Conservation (phyloP, 768 basidiomycete genomes). For the Leccinum obscurum region DNA sequence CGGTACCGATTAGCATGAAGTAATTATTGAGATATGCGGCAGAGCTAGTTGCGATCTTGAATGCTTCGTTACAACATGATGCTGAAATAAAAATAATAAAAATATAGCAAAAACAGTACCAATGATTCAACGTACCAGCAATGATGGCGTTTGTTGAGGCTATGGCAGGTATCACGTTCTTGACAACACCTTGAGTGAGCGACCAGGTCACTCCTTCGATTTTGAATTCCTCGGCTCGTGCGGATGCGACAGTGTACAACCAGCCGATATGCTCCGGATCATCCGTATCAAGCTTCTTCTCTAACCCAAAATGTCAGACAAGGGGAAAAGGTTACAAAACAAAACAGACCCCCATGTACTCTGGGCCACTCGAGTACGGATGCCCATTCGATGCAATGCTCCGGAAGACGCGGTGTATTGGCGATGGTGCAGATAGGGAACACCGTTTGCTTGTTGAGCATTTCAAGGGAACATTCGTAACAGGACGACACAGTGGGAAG, state of each 20-base stretch:
- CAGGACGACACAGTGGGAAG: slow-evolving; percentile 94
- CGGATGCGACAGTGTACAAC: slow-evolving; percentile 79
- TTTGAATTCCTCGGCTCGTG: slow-evolving; percentile 90
- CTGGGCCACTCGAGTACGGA: slow-evolving; percentile 99
- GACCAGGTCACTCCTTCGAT: slow-evolving; percentile 99
- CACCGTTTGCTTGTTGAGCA: slow-evolving; percentile 95
- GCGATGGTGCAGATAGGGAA: slow-evolving; percentile 99
- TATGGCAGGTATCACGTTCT: slow-evolving; percentile 99
- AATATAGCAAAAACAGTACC: background rate
- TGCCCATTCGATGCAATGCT: slow-evolving; percentile 99
- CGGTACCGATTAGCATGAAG: slow-evolving; percentile 97
- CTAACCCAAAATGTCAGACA: slow-evolving; percentile 31
- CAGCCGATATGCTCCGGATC: slow-evolving; percentile 96
- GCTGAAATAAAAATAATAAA: slow-evolving; percentile 43
- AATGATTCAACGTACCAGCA: slow-evolving; percentile 57
- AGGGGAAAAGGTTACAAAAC: background rate
- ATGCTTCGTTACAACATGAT: slow-evolving; percentile 98
- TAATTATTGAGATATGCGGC: slow-evolving; percentile 96
- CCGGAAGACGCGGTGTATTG: slow-evolving; percentile 95
- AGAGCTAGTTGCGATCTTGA: slow-evolving; percentile 96
- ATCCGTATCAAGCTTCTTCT: slow-evolving; percentile 96
- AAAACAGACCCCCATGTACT: slow-evolving; percentile 71
- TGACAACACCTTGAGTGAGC: slow-evolving; percentile 96
- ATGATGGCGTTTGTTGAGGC: slow-evolving; percentile 99
- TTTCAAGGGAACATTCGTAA: slow-evolving; percentile 97